Conservation (phyloP, 75 land plant genomes). For the Pinus tabuliformis region DNA sequence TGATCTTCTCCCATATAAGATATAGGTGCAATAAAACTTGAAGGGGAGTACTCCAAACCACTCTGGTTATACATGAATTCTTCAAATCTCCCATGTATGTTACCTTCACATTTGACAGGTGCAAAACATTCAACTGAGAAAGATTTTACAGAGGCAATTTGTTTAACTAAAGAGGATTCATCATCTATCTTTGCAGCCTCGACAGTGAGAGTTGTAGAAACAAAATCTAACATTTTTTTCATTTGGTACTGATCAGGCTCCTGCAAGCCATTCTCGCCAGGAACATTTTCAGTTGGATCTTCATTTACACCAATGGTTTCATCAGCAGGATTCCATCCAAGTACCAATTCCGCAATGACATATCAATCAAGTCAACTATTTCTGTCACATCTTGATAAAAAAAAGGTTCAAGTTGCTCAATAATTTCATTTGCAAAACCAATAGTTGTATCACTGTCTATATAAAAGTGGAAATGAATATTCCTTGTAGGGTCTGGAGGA, state of each 20-base stretch:
- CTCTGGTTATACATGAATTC: too few relatives aligned
- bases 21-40: constrained; percentile 24
- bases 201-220: neutral
- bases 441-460: constrained; percentile 55
- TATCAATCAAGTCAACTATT: constrained; percentile 85
- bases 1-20: constrained; percentile 2
- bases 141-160: too few relatives aligned
- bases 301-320: constrained; percentile 17
- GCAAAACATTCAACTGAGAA: too few relatives aligned
- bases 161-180: too few relatives aligned
- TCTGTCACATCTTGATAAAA: constrained; percentile 55
- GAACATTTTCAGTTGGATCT: neutral
- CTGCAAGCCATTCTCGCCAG: neutral
- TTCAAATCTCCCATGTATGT: too few relatives aligned
- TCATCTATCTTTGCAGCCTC: neutral
- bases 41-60: constrained; percentile 25
- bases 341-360: constrained; percentile 45
- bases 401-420: constrained; percentile 53
- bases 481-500: constrained; percentile 46
- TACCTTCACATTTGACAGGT: too few relatives aligned
- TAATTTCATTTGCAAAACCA: constrained; percentile 65
- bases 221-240: neutral
- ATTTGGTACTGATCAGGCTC: neutral
- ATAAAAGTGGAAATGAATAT: constrained; percentile 60
- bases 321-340: constrained; percentile 57